phyloP scores from a whole-genome alignment of 768 basidiomycete genomes.

The Neoboletus subvelutipes region DNA sequence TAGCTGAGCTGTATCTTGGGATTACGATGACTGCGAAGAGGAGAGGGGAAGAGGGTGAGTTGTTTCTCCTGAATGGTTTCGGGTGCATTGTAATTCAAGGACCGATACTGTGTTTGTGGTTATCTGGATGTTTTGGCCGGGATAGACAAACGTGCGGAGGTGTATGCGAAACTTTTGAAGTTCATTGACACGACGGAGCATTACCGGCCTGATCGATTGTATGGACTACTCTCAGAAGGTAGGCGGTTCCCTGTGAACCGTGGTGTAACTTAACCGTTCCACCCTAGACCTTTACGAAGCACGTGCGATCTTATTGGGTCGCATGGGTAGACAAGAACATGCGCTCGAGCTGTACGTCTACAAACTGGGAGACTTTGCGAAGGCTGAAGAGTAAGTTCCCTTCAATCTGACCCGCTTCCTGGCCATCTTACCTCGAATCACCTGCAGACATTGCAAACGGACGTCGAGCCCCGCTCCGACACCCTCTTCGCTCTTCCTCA shows the following conservation, averaged over 20 bases:
- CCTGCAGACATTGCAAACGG: slow-evolving; percentile 84
- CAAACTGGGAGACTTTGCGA: slow-evolving; percentile 73
- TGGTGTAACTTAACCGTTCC: background rate
- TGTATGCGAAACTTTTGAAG: slow-evolving; percentile 68
- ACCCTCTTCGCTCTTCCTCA: slow-evolving; percentile 71
- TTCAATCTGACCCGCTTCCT: background rate
- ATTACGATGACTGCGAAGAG: slow-evolving; percentile 62
- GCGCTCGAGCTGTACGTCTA: slow-evolving; percentile 96
- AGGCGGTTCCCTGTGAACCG: slow-evolving; percentile 10
- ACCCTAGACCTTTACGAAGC: slow-evolving; percentile 81
- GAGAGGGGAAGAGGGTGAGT: slow-evolving; percentile 56
- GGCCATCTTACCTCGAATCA: background rate
- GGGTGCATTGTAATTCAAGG: background rate
- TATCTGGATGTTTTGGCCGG: background rate
- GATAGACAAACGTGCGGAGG: slow-evolving; percentile 47
- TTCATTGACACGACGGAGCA: slow-evolving; percentile 72
- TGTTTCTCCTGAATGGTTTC: background rate
- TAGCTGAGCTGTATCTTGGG: slow-evolving; percentile 83
- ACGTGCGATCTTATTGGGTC: slow-evolving; percentile 86
- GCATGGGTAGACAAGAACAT: slow-evolving; percentile 87
- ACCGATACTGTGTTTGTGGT: background rate
- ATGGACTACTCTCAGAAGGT: slow-evolving; percentile 86
- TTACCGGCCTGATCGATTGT: slow-evolving; percentile 77
- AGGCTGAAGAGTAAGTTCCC: slow-evolving; percentile 83
- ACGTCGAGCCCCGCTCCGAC: slow-evolving; percentile 60